phyloP scores from a whole-genome alignment of 768 basidiomycete genomes.

The Pleurotus giganteus region DNA sequence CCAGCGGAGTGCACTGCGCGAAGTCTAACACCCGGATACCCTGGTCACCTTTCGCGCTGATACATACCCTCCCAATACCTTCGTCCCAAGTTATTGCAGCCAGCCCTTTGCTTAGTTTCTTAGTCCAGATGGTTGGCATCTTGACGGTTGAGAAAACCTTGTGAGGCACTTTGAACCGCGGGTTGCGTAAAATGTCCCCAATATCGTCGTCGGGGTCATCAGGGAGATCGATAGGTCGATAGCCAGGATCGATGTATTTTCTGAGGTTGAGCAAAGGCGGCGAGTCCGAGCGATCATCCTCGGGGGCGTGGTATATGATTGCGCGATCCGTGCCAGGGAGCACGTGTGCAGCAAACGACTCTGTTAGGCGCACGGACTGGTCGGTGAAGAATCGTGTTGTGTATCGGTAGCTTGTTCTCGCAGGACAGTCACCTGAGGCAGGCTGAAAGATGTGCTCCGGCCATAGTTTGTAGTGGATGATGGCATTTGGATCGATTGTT shows the following conservation, averaged over 20 bases:
- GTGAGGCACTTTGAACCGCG: slow-evolving; percentile 17
- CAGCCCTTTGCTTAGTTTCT: slow-evolving; percentile 29
- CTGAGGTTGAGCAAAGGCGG: slow-evolving; percentile 34
- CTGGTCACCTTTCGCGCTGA: slow-evolving; percentile 40
- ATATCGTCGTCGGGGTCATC: slow-evolving; percentile 16
- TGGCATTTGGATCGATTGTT: slow-evolving; percentile 23
- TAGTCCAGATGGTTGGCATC: slow-evolving; percentile 10
- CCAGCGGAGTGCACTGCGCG: slow-evolving; percentile 26
- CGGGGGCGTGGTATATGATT: slow-evolving; percentile 35
- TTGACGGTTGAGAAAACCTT: slow-evolving; percentile 16
- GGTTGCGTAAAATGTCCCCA: slow-evolving; percentile 20
- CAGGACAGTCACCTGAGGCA: slow-evolving; percentile 6
- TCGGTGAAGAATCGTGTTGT: slow-evolving; percentile 21
- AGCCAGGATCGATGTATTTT: slow-evolving; percentile 35
- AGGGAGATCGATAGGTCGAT: slow-evolving; percentile 11
- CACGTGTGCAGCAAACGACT: slow-evolving; percentile 27
- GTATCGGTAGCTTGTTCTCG: slow-evolving; percentile 20
- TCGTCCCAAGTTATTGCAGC: slow-evolving; percentile 67
- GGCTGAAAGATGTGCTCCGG: slow-evolving; percentile 18
- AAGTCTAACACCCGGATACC: slow-evolving; percentile 50
- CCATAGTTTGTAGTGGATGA: slow-evolving; percentile 34
- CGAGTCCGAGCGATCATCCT: slow-evolving; percentile 28
- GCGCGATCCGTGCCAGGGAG: slow-evolving; percentile 44
- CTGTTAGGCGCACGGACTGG: slow-evolving; percentile 23
- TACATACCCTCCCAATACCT: slow-evolving; percentile 55